Percentiles rank a stretch among this genome's conserved stretches.
Evolutionary conservation across 2,329 filamentous ascomycete genomes (phyloP).

Genomic region (Penicillium sp.): DNA sequence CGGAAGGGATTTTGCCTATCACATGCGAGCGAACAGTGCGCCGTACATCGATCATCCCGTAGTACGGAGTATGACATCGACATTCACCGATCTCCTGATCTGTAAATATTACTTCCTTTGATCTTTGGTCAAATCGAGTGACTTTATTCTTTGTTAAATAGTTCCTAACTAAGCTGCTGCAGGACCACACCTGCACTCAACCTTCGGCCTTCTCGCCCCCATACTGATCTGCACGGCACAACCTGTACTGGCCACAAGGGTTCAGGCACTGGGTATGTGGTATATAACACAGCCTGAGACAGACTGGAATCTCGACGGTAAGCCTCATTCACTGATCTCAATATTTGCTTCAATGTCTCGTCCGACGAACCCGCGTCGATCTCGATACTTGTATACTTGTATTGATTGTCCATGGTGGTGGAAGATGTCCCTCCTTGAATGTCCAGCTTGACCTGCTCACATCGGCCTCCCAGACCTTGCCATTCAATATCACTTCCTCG

Average conservation of each 20-base stretch:
- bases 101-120: neutral
- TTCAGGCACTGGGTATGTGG: slow-evolving; percentile 20
- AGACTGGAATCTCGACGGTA: slow-evolving; percentile 10
- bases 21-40: slow-evolving; percentile 16
- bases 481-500: slow-evolving; percentile 70
- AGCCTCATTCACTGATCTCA: slow-evolving; percentile 20
- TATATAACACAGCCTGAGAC: slow-evolving; percentile 32
- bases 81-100: neutral
- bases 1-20: slow-evolving; percentile 20
- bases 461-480: slow-evolving; percentile 58
- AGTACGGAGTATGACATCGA: neutral
- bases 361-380: slow-evolving; percentile 17
- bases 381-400: slow-evolving; percentile 27
- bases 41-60: neutral
- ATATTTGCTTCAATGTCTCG: slow-evolving; percentile 15
- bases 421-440: slow-evolving; percentile 14
- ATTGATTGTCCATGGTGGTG: slow-evolving; percentile 19
- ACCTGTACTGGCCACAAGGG: slow-evolving; percentile 29
- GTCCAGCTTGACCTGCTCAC: slow-evolving; percentile 23
- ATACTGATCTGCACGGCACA: slow-evolving; percentile 37
- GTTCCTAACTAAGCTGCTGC: slow-evolving; percentile 16
- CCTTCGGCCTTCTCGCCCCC: slow-evolving; percentile 28
- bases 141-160: neutral
- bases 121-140: neutral
- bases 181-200: slow-evolving; percentile 33